Evolutionary conservation across 495 filamentous ascomycete genomes (phyloP), one percentile per base, ranked within the genome.

Genomic region (Collariella sp.): DNA sequence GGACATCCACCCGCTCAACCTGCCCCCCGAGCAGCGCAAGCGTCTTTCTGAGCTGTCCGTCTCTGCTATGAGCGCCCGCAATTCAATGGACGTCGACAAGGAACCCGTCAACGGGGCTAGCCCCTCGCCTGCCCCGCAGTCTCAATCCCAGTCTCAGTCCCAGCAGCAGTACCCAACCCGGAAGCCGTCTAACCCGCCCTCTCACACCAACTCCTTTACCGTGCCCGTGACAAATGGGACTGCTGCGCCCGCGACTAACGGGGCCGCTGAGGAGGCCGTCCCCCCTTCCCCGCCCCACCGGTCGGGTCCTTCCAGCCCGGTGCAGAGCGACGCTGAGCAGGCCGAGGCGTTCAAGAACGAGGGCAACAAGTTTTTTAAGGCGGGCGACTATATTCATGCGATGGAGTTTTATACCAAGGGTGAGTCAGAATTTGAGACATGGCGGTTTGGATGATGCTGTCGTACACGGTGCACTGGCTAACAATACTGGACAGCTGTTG

Each of bases 301-400:
- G 60, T 78, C 76, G 29, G 77, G 75, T 56, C 81, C 82, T 64
- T 79, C 74, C 62, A 82, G 75, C 67, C 85, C 72, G 46, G 75
- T 69, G 62, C 73, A 72, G 16, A 70, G 69, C 13, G 71, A 77
- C 51, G 70, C 78, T 18, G 78, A 86, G 40, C 86, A 95, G 61
- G 88, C 90, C 5, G 93, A 97, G 67, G 79, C 79, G 18, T 94
- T 84, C 79, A 98, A 98, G 74, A 79, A 88, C 60, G 81, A 86
- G 23, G 93, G 93, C 29, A 98, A 98, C 74, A 94, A 91, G 62
- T 91, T 86, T 64, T 98, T 95, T 77, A 96, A 96, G 75, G 84
- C 87, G 53, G 85, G 83, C 62, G 84, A 96, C 59, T 98, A 90
- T 66, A 71, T 74, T 36, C 83, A 83, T 59, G 91, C 94, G 19